These are phyloP conservation scores for Pestalotiopsis fici DNA, from an alignment of 2,329 filamentous ascomycete species.

Conservation along the genomic window DNA sequence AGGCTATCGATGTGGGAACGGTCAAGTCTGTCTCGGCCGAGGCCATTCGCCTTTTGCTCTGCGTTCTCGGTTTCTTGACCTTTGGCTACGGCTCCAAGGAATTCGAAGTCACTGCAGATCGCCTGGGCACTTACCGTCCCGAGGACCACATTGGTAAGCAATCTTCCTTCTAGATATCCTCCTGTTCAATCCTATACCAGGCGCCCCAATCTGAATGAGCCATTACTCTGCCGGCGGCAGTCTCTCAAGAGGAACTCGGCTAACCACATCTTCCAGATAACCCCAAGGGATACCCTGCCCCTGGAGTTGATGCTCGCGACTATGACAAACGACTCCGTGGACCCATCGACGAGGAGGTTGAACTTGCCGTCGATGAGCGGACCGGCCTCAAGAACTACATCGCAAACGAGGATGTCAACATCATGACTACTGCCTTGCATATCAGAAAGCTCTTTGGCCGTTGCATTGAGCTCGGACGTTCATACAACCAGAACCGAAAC, in stretches of 20 bases:
- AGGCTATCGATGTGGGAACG: constrained; percentile 90
- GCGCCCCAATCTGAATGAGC: neutral
- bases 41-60: constrained; percentile 86
- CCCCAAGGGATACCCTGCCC: constrained; percentile 84
- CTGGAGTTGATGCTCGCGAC: constrained; percentile 72
- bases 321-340: constrained; percentile 82
- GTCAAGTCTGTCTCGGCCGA: constrained; percentile 89
- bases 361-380: constrained; percentile 75
- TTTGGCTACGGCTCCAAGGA: constrained; percentile 84
- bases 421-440: constrained; percentile 80
- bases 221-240: neutral
- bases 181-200: neutral
- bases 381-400: constrained; percentile 93
- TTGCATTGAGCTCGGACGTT: constrained; percentile 79
- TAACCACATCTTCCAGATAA: constrained; percentile 48
- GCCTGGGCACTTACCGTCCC: constrained; percentile 78
- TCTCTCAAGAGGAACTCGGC: too few relatives aligned
- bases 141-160: constrained; percentile 69
- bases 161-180: neutral
- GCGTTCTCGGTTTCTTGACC: constrained; percentile 85
- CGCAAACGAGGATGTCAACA: constrained; percentile 75
- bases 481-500: constrained; percentile 65
- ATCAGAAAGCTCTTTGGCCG: constrained; percentile 72
- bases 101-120: constrained; percentile 79
- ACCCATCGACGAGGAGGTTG: constrained; percentile 75